Evolutionary conservation across 495 filamentous ascomycete species (phyloP), one percentile per base, ranked within the genome.

Genomic region (Polyplosphaeria fusca): DNA sequence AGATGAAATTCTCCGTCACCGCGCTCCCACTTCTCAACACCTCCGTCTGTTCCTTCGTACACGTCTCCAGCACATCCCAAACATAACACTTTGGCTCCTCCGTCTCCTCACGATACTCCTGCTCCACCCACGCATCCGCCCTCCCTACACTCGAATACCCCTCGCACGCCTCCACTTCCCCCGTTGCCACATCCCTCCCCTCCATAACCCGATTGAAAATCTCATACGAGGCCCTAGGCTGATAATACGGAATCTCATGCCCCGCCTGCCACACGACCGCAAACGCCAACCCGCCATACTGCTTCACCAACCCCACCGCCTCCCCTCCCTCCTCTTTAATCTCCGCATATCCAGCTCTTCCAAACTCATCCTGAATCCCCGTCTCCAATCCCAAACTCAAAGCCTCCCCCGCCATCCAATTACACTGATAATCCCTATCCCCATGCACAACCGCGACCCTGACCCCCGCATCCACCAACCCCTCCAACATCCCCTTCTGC

Each of bases 131-230:
- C 13, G 13, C 22, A 22, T 22, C 22, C 4, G 12, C 11, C 43
- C 13, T 13, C 13, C 43, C 43, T 16, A 11, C 7, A 16, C 18
- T 46, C 13, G 45, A 26, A 30, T 47, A 47, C 2, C 16, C 45
- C 7, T 18, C 23, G 22, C 19, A 18, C 2, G 30, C 24, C 5
- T 26, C 26, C 22, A 27, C 23, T 4, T 2, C 5, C 18, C 45
- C 45, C 2, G 22, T 47, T 5, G 45, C 45, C 2, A 47, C 45
- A 26, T 47, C 45, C 26, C 30, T 27, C 23, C 30, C 25, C 18
- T 18, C n/a, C 45, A 47, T 47, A 5, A 47, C 45, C 23, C 45
- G 45, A 19, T 47, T 18, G 45, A 47, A 47, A 5, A 47, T 47
- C 23, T 47, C 23, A n/a, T 3, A 47, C 5, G 16, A 22, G 7